Conservation (phyloP, 139 green algal species). For the Haematococcus sp. region DNA sequence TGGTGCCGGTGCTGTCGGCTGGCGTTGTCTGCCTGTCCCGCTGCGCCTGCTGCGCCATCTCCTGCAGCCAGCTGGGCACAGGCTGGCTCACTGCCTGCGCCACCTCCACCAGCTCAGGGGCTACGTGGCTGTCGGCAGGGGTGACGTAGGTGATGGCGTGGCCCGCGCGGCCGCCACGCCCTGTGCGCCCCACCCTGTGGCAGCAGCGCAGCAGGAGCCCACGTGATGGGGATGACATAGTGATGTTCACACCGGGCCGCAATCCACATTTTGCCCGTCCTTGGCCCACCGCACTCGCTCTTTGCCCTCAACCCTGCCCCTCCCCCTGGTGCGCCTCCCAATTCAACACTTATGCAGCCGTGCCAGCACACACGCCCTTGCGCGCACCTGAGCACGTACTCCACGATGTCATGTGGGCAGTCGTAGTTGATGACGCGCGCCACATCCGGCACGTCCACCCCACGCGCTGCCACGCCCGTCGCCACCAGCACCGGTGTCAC, state of each 20-base stretch:
- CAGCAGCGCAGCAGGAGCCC: not conserved
- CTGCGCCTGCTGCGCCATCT: not conserved
- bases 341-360: not conserved
- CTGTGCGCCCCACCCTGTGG: constrained; percentile 79
- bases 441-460: constrained; percentile 85
- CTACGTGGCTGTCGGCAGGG: constrained; percentile 40
- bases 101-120: constrained; percentile 50
- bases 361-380: not conserved
- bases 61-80: constrained; percentile 35
- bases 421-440: constrained; percentile 83
- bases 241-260: not conserved
- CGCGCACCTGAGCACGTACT: constrained; percentile 31
- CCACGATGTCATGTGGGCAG: constrained; percentile 50
- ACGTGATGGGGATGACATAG: not conserved
- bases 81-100: constrained; percentile 54
- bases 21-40: not conserved
- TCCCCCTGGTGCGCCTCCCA: not conserved
- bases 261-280: not conserved
- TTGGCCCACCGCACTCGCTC: not conserved
- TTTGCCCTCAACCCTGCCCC: too few species aligned
- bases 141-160: constrained; percentile 72
- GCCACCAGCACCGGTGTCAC: constrained; percentile 81
- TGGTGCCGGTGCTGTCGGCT: too few species aligned
- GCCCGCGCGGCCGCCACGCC: constrained; percentile 66
- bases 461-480: constrained; percentile 77